A percentile compares a stretch with the other conserved stretches of the same genome.
Conservation (phyloP, 768 basidiomycete species). For the Suillus luteus region DNA sequence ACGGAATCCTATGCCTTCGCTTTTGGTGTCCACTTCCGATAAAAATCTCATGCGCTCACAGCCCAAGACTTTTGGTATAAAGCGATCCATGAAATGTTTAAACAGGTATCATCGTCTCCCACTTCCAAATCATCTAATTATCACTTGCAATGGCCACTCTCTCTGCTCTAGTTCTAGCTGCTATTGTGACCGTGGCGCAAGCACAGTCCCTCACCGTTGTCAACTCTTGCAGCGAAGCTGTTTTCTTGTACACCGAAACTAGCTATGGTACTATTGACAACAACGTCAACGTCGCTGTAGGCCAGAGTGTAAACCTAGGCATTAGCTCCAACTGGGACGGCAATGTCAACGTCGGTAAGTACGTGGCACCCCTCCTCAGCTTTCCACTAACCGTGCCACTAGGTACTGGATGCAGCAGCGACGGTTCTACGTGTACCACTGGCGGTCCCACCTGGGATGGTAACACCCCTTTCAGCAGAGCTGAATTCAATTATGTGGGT, state of each 20-base stretch:
- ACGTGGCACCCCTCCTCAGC: background rate
- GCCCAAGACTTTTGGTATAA: background rate
- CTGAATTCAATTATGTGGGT: slow-evolving; percentile 35
- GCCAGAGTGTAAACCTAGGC: slow-evolving; percentile 28
- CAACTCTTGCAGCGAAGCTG: slow-evolving; percentile 28
- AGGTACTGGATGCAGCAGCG: slow-evolving; percentile 30
- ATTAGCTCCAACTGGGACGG: slow-evolving; percentile 36
- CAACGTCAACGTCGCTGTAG: slow-evolving; percentile 27
- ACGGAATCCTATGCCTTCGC: background rate
- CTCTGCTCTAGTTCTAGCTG: slow-evolving; percentile 23
- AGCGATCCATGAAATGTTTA: background rate
- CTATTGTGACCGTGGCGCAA: slow-evolving; percentile 21
- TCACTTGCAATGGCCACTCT: slow-evolving; percentile 23
- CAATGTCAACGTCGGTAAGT: slow-evolving; percentile 33
- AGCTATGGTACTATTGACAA: slow-evolving; percentile 31
- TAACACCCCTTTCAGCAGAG: slow-evolving; percentile 33
- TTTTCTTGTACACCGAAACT: slow-evolving; percentile 33
- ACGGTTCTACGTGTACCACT: slow-evolving; percentile 28
- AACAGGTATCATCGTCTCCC: background rate
- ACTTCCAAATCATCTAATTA: background rate
- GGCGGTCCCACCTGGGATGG: slow-evolving; percentile 35
- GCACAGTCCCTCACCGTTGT: slow-evolving; percentile 33
- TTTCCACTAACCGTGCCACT: slow-evolving; percentile 13
- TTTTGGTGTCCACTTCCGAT: background rate
- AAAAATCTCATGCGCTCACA: background rate